These are phyloP conservation scores for Fusarium humuli DNA, from an alignment of 2,329 filamentous ascomycete species.

Conservation along the genomic window DNA sequence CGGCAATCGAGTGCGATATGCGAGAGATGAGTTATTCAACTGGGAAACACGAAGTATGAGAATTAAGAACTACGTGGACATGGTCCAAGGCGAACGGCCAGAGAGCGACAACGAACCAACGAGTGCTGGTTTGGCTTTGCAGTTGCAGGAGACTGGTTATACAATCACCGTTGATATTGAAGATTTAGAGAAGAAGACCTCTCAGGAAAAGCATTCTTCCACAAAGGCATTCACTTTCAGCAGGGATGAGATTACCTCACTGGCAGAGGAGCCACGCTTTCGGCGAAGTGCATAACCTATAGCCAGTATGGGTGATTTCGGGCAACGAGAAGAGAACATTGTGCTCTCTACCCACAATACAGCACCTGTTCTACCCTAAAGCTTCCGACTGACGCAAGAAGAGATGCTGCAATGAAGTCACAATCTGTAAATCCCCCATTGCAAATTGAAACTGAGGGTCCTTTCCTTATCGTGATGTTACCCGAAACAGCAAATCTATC, in stretches of 20 bases:
- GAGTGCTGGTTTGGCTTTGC: background rate
- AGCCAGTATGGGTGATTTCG: background rate
- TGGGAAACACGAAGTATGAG: background rate
- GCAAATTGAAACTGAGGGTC: too few relatives aligned
- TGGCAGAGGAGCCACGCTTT: background rate
- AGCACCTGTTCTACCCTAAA: background rate
- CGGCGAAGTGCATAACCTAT: background rate
- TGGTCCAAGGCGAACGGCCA: background rate
- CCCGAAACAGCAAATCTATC: background rate
- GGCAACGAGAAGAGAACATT: rapidly evolving
- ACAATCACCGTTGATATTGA: rapidly evolving
- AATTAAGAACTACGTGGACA: background rate
- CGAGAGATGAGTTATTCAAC: background rate
- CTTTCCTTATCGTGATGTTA: background rate
- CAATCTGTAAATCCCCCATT: rapidly evolving
- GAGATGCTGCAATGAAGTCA: background rate
- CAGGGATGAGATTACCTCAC: background rate
- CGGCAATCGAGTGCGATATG: background rate
- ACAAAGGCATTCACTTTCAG: background rate
- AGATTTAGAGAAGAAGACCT: rapidly evolving
- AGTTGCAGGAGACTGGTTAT: rapidly evolving
- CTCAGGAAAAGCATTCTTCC: background rate
- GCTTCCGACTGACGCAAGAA: too few relatives aligned
- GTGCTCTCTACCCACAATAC: background rate
- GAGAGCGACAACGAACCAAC: background rate